Evolutionary conservation across 441 rosid genomes (phyloP).

Genomic region (Erysimum pusillum): DNA sequence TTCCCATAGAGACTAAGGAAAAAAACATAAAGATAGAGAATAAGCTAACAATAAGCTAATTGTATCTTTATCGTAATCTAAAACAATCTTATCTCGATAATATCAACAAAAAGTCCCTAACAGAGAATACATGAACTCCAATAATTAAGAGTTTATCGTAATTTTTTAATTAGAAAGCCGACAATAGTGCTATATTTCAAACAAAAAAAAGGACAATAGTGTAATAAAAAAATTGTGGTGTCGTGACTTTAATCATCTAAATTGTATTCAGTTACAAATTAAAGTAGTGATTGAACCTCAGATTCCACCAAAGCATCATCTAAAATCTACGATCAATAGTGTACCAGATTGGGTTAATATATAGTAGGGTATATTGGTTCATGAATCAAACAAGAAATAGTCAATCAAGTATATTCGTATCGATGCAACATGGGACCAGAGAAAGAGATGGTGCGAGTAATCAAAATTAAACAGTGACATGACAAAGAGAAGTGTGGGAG

Average conservation of each 20-base stretch:
- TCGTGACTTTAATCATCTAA: not conserved
- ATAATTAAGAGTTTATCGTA: not conserved
- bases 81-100: no score
- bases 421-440: slow-evolving; percentile 40
- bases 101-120: not conserved
- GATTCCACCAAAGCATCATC: slow-evolving; percentile 34
- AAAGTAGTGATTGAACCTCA: slow-evolving; percentile 31
- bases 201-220: not conserved
- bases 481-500: slow-evolving; percentile 46
- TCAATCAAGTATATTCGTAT: slow-evolving; percentile 39
- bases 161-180: not conserved
- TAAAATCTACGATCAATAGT: slow-evolving; percentile 14
- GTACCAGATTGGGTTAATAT: slow-evolving; percentile 10
- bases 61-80: not conserved
- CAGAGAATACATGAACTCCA: slow-evolving; percentile 15
- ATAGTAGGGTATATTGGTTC: slow-evolving; percentile 17
- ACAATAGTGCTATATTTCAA: no score
- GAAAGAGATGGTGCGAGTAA: slow-evolving; percentile 42
- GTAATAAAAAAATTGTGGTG: not conserved
- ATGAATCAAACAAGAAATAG: slow-evolving; percentile 27
- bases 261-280: not conserved
- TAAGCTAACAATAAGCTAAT: not conserved
- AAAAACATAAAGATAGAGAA: not conserved
- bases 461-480: slow-evolving; percentile 40
- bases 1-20: not conserved